Percentiles rank a stretch among this genome's conserved stretches.
Evolutionary conservation across 176 grass and related monocot species (phyloP).

Genomic region (Triticum turgidum): DNA sequence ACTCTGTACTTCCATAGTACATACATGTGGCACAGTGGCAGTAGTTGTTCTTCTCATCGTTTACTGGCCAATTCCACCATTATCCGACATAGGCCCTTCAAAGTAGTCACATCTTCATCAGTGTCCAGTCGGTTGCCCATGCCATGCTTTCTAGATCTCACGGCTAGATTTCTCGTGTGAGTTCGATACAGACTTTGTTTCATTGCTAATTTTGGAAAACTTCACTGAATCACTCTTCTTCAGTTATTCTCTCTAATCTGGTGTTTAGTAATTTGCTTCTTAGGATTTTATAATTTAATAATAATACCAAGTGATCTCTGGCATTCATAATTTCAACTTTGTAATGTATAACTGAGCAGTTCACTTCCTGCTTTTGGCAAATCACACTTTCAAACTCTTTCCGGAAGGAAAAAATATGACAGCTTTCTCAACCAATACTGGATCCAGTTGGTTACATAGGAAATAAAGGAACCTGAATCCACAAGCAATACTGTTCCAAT

Average conservation of each 20-base stretch:
- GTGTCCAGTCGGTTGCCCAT: background rate
- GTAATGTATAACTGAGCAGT: background rate
- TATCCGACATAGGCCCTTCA: background rate
- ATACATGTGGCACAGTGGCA: background rate
- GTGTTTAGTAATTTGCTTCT: conserved; percentile 10
- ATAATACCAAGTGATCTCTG: background rate
- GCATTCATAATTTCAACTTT: background rate
- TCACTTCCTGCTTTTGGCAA: background rate
- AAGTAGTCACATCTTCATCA: background rate
- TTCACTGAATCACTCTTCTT: conserved; percentile 1
- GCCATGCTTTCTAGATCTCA: background rate
- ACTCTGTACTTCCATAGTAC: background rate
- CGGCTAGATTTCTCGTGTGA: background rate
- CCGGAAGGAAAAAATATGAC: background rate
- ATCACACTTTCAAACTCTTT: background rate
- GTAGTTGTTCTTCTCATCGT: background rate
- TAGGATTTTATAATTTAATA: background rate
- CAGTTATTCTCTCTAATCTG: background rate
- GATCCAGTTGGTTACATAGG: too few species aligned
- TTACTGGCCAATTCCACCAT: conserved; percentile 7
- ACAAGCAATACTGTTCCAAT: too few species aligned
- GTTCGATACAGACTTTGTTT: background rate
- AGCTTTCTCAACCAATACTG: background rate
- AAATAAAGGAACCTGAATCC: too few species aligned
- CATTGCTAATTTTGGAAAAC: background rate